Evolutionary conservation across 2,329 filamentous ascomycete genomes (phyloP), one percentile per base, ranked within the genome.

Genomic region (Apiospora kogelbergensis): DNA sequence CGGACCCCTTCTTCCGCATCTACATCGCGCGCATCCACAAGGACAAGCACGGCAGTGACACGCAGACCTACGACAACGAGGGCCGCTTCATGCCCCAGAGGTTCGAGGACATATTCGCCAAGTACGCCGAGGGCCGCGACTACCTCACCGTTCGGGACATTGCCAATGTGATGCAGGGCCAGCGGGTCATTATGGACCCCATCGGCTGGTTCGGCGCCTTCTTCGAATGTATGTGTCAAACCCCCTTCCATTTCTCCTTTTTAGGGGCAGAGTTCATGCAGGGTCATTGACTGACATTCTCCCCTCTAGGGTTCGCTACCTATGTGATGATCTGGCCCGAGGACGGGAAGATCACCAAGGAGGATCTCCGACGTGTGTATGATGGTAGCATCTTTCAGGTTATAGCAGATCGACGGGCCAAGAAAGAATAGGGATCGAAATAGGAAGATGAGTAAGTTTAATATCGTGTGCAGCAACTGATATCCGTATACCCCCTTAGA

Each of bases 321-420:
- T 84, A 84, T 0, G 88, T 85, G 68, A 73, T 88, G 20, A 78
- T 90, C 60, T n/a, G n/a, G n/a, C 86, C 87, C 0, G 81, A 83
- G 48, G 85, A 90, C 73, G 87, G 87, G 0, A 79, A 80, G 66
- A 82, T 89, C 78, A 81, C 77, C 73, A 90, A 90, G 77, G 86
- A 90, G 63, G 87, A 90, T 67, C 80, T 87, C 22, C 75, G 85
- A n/a, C 74, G 82, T 9, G 78, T 87, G 6, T 87, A 83, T 72
- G 84, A 87, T 74, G 85, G 86, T 10, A 85, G 84, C 74, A 80
- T 86, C 53, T 87, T 85, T 71, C 83, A 84, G 70, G 78, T 75
- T 24, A 80, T 82, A 69, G 80, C 79, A 6, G 78, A 70, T 17
- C 68, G 70, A n/a, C 71, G 70, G 26, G 65, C 70, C 11, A 66